These are phyloP conservation scores for Bretschneidera sinensis DNA, from an alignment of 345 rosid genomes.

Conservation along the genomic window DNA sequence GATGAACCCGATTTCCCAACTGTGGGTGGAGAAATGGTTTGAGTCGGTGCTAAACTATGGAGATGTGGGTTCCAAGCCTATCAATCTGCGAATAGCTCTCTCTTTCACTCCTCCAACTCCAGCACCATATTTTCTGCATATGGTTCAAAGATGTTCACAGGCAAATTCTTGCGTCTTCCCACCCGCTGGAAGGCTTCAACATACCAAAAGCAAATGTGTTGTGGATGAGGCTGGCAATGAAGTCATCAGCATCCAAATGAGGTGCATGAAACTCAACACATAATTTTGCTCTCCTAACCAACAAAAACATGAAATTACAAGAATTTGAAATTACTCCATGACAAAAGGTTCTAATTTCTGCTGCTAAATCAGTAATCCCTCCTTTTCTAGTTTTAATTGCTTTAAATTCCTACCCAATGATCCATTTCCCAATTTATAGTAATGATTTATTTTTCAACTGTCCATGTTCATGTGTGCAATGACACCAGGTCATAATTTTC, in stretches of 20 bases:
- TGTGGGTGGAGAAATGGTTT: slow-evolving; percentile 29
- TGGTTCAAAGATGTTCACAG: slow-evolving; percentile 4
- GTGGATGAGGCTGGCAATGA: slow-evolving; percentile 17
- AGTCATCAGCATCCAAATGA: slow-evolving; percentile 22
- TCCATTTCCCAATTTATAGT: no score
- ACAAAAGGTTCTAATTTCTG: no score
- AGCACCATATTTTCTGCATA: slow-evolving; percentile 19
- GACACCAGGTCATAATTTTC: no score
- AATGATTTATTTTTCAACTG: no score
- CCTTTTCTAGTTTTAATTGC: no score
- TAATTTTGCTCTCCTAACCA: no score
- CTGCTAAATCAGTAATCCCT: no score
- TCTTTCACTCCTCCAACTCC: slow-evolving; percentile 28
- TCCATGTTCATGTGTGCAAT: no score
- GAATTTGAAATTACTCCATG: no score
- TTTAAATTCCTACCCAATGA: no score
- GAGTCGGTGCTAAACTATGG: slow-evolving; percentile 12
- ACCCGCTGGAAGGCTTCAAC: background rate
- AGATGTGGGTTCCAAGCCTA: slow-evolving; percentile 4
- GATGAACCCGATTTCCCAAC: slow-evolving; percentile 17
- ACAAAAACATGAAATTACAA: no score
- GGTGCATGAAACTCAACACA: slow-evolving; percentile 11
- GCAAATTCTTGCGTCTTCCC: background rate
- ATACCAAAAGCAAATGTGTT: background rate
- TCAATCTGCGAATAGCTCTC: slow-evolving; percentile 20